Conservation (phyloP, 2,329 filamentous ascomycete genomes). For the Trichoderma endophyticum region DNA sequence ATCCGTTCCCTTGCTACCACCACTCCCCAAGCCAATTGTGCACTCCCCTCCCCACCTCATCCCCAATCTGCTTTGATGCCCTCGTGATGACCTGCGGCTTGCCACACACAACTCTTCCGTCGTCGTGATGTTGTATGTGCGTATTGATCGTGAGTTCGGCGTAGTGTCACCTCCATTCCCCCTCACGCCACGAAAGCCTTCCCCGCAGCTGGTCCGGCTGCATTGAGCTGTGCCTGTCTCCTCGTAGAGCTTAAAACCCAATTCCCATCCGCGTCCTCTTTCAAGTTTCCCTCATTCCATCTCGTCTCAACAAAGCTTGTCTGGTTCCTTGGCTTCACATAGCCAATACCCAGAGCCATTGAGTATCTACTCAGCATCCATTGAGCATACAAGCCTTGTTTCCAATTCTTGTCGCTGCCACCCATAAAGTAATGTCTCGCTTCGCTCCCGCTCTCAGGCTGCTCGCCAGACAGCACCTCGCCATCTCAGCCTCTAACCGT, state of each 20-base stretch:
- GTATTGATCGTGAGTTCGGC: constrained; percentile 7
- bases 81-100: constrained; percentile 19
- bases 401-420: neutral
- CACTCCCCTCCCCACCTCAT: constrained; percentile 4
- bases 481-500: constrained; percentile 1
- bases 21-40: neutral
- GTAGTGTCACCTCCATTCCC: constrained; percentile 7
- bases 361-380: neutral
- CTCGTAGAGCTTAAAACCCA: constrained; percentile 17
- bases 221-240: constrained; percentile 1
- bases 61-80: constrained; percentile 1
- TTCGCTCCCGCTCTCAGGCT: constrained; percentile 24
- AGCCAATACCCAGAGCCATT: neutral
- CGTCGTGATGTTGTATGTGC: constrained; percentile 11
- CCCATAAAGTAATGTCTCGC: constrained; percentile 27
- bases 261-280: constrained; percentile 8
- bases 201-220: constrained; percentile 3
- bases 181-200: constrained; percentile 16
- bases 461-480: constrained; percentile 23
- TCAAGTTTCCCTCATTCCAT: neutral
- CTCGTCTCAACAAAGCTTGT: neutral
- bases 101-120: constrained; percentile 14
- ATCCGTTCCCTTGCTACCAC: neutral
- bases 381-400: neutral
- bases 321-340: neutral